Conservation (phyloP, 2,329 filamentous ascomycete genomes). For the Calonectria pseudoreteaudii region DNA sequence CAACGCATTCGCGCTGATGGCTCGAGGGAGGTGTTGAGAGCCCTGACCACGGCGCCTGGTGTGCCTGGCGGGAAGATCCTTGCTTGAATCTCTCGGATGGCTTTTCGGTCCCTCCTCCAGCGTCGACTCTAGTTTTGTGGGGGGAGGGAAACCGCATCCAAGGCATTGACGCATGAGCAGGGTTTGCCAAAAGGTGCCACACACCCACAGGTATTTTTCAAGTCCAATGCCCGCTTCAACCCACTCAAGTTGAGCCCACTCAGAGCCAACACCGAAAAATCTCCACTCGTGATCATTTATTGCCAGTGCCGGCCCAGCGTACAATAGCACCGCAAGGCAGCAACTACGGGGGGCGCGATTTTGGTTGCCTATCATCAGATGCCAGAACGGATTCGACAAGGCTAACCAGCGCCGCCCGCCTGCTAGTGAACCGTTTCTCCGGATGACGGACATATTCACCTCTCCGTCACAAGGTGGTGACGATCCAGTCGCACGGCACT, state of each 20-base stretch:
- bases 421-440: conserved; percentile 17
- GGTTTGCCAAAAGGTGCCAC: conserved; percentile 38
- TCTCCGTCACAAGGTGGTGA: conserved; percentile 13
- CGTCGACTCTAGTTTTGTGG: conserved; percentile 25
- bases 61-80: conserved; percentile 34
- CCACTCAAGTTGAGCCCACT: conserved; percentile 4
- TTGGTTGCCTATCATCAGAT: conserved; percentile 4
- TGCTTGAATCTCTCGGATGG: conserved; percentile 35
- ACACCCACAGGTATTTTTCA: conserved; percentile 23
- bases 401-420: conserved; percentile 12
- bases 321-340: conserved; percentile 11
- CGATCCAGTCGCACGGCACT: conserved; percentile 21
- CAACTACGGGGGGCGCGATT: not conserved
- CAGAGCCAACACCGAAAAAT: conserved; percentile 13
- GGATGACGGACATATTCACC: conserved; percentile 22
- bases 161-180: conserved; percentile 56
- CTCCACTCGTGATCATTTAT: conserved; percentile 14
- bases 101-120: conserved; percentile 33
- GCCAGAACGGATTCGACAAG: not conserved
- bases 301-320: conserved; percentile 9
- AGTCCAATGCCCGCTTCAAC: conserved; percentile 7
- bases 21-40: conserved; percentile 20
- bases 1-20: not conserved
- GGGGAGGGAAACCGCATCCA: conserved; percentile 47
- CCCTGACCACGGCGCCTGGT: conserved; percentile 19